These are phyloP conservation scores for Verticillium zaregamsianum DNA, from an alignment of 2,329 filamentous ascomycete species.

Conservation along the genomic window DNA sequence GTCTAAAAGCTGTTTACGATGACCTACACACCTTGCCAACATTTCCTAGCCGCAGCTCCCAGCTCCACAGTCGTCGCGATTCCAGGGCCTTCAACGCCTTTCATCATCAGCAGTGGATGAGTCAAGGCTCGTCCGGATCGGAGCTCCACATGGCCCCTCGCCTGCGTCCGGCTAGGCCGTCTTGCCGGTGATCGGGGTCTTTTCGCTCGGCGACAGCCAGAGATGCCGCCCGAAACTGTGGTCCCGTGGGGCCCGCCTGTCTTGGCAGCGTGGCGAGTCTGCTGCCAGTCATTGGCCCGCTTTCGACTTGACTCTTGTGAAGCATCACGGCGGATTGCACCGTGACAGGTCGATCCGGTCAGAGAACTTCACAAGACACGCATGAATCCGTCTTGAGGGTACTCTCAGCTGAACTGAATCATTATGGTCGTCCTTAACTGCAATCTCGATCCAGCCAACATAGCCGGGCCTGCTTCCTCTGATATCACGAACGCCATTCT, in stretches of 20 bases:
- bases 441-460: neutral
- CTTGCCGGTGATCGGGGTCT: neutral
- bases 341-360: neutral
- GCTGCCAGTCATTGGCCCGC: neutral
- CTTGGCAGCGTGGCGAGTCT: neutral
- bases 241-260: neutral
- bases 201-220: neutral
- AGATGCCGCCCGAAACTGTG: neutral
- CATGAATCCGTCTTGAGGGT: too few species aligned
- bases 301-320: neutral
- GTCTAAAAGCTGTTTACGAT: too few species aligned
- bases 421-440: neutral
- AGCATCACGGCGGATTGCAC: neutral
- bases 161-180: neutral
- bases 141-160: neutral
- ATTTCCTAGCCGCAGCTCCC: neutral
- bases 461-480: neutral
- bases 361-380: neutral
- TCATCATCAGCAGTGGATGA: neutral
- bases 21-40: too few species aligned
- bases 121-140: neutral
- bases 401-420: neutral
- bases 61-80: neutral
- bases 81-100: neutral
- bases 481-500: neutral